Base-by-base conservation (phyloP, 305 asterid species). In the Fraxinus latifolia region DNA sequence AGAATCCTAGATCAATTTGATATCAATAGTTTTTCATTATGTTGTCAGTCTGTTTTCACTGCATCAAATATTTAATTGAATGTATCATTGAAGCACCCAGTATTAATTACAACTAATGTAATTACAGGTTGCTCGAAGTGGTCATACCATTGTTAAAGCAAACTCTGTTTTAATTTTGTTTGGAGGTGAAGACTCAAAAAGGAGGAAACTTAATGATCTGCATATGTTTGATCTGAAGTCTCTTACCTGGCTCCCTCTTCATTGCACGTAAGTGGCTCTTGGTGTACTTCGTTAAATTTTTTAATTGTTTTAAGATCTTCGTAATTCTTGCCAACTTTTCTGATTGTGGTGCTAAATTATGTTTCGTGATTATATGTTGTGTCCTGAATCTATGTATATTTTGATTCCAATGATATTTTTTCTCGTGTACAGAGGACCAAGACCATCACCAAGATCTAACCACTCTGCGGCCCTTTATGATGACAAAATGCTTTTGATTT, bases 161-260 rank as follows among this genome's bases (percentile, higher is more conserved):
- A 94, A 91, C 85, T 90, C 97, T 33, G 93, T 87, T 85, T 88
- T 96, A 78, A 92, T 96, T 79, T 81, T 96, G 83, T 96, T 96
- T 89, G 99, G 98, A 79, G 99, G 99, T 81, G 99, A 96, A 89
- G 97, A 91, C 83, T 47, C 85, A 79, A 94, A 86, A 85, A 90
- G 91, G 86, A 91, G 95, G 87, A 96, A 96, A 85, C 92, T 94
- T 79, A 96, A 95, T 81, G 99, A 96, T 86, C 89, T 96, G 73
- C 98, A 96, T 84, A 96, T 93, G 98, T 96, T 96, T 89, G 98
- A 96, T 87, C 91, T 96, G 68, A 94, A 94, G 87, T 94, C 99
- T 85, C 91, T 91, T 65, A 94, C 96, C 53, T 96, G 99, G 99
- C 98, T 96, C 76, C 99, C 99, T 62, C 98, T 96, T 86, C 94